Evolutionary conservation across 2,329 filamentous ascomycete species (phyloP).

Genomic region (Plectosphaerella cucumerina): DNA sequence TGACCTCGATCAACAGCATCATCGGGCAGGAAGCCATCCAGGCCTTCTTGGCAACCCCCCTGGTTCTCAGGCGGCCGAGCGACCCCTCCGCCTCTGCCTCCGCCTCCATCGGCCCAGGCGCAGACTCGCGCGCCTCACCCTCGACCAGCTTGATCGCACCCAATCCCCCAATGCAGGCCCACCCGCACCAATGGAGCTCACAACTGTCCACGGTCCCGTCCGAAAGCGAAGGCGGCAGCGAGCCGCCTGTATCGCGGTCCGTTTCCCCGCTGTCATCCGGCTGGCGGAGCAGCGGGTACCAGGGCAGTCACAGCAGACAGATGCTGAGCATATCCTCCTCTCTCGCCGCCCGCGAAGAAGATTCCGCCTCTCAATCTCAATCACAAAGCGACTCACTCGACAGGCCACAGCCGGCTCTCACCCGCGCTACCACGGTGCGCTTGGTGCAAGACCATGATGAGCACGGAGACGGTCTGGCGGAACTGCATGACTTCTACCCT

Average conservation of each 20-base stretch:
- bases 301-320: constrained; percentile 47
- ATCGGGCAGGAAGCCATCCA: constrained; percentile 44
- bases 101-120: constrained; percentile 20
- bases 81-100: constrained; percentile 25
- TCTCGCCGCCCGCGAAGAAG: constrained; percentile 38
- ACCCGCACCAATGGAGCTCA: constrained; percentile 58
- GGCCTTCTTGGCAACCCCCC: constrained; percentile 31
- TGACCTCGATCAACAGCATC: constrained; percentile 52
- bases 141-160: neutral
- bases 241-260: constrained; percentile 40
- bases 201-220: constrained; percentile 62
- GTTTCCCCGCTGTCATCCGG: constrained; percentile 39
- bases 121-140: constrained; percentile 21
- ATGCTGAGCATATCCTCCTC: constrained; percentile 56
- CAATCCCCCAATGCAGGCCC: constrained; percentile 35
- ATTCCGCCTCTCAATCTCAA: constrained; percentile 30
- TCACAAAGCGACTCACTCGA: constrained; percentile 45
- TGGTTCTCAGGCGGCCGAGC: constrained; percentile 31
- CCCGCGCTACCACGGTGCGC: constrained; percentile 34
- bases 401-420: constrained; percentile 40
- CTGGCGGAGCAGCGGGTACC: constrained; percentile 45
- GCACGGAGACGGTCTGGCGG: constrained; percentile 59
- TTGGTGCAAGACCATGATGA: constrained; percentile 58
- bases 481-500: constrained; percentile 51
- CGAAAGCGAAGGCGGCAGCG: constrained; percentile 52